Conservation (phyloP, 2,329 filamentous ascomycete species). For the Biscogniauxia marginata region DNA sequence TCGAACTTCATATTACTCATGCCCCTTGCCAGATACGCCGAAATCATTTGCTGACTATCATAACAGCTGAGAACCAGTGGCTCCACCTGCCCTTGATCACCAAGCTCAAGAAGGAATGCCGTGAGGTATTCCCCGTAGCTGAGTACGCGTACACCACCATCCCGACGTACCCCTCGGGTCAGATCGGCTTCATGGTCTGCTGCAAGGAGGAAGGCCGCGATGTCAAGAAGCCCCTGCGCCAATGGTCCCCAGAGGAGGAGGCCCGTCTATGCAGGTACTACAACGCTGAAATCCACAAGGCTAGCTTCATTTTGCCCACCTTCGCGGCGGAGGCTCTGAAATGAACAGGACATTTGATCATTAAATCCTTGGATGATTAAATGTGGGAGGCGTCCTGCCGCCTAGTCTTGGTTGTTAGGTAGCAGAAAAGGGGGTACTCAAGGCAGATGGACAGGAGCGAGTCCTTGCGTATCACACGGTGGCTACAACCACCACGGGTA, state of each 20-base stretch:
- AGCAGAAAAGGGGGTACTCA: neutral
- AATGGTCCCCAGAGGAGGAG: slow-evolving; percentile 84
- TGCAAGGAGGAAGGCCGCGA: slow-evolving; percentile 86
- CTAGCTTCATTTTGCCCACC: slow-evolving; percentile 87
- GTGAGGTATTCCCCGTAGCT: slow-evolving; percentile 93
- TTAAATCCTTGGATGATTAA: neutral
- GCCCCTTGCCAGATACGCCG: neutral
- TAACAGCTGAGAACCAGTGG: slow-evolving; percentile 96
- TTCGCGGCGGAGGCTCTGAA: slow-evolving; percentile 80
- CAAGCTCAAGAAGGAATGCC: slow-evolving; percentile 94
- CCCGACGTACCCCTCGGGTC: slow-evolving; percentile 96
- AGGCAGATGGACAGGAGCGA: neutral
- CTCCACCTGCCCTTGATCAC: slow-evolving; percentile 92
- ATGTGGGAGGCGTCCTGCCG: neutral
- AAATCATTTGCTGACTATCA: slow-evolving; percentile 4
- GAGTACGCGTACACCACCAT: slow-evolving; percentile 99
- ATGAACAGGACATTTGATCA: slow-evolving; percentile 37
- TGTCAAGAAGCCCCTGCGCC: slow-evolving; percentile 80
- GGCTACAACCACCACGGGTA: neutral
- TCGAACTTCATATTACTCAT: neutral
- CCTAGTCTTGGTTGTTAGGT: neutral
- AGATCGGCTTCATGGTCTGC: slow-evolving; percentile 99
- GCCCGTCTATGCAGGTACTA: slow-evolving; percentile 94
- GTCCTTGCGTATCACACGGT: neutral
- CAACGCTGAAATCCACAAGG: slow-evolving; percentile 94